Evolutionary conservation across 768 basidiomycete species (phyloP).

Genomic region (Tylopilus balloui): DNA sequence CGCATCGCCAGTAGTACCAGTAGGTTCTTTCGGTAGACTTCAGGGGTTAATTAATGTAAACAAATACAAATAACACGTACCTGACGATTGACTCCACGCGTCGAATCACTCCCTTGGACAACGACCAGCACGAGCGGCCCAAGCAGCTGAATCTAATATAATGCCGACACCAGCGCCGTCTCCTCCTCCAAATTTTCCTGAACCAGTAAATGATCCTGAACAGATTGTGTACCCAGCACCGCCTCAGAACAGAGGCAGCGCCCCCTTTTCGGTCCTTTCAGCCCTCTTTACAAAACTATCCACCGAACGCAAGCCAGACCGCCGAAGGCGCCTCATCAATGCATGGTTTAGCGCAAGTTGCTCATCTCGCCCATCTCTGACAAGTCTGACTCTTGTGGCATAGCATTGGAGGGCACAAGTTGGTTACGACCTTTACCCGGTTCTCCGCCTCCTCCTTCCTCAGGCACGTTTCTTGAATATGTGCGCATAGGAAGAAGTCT

Average conservation of each 20-base stretch:
- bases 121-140: neutral
- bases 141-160: slow-evolving; percentile 6
- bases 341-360: slow-evolving; percentile 76
- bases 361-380: neutral
- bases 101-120: neutral
- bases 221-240: slow-evolving; percentile 45
- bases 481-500: neutral
- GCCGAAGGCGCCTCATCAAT: slow-evolving; percentile 61
- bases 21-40: slow-evolving; percentile 1
- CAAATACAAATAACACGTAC: slow-evolving; percentile 20
- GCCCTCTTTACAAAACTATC: slow-evolving; percentile 74
- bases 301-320: slow-evolving; percentile 68
- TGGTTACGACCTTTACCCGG: slow-evolving; percentile 85
- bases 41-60: slow-evolving; percentile 3
- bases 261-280: slow-evolving; percentile 64
- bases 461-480: slow-evolving; percentile 49
- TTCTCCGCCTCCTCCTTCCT: slow-evolving; percentile 84
- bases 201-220: neutral
- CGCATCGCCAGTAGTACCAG: slow-evolving; percentile 9
- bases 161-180: slow-evolving; percentile 69
- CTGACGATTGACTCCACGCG: no score
- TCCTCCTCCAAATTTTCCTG: slow-evolving; percentile 49
- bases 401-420: slow-evolving; percentile 85
- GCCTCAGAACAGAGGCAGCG: slow-evolving; percentile 62
- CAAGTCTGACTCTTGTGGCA: slow-evolving; percentile 13